Base-by-base conservation (phyloP, 1,284 basidiomycete species). In the Heimioporus punctisporus region DNA sequence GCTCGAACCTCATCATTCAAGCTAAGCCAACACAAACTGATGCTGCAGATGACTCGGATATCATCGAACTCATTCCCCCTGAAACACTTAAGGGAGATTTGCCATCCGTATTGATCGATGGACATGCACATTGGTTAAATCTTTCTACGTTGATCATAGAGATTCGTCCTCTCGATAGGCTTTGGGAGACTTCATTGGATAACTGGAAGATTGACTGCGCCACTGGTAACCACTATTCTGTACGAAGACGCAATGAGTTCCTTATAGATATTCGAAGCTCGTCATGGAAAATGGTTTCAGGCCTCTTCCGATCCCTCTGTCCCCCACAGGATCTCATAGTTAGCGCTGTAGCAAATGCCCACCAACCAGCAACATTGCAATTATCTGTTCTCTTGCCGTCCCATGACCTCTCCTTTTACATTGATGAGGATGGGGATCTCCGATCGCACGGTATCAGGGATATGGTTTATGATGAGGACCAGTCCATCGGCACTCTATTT, bases 41-140 rank as follows among this genome's bases (percentile, higher is more conserved):
- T 9, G 12, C n/a, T 27, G 34, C n/a, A n/a, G 12, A 54, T 45
- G 10, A 26, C 7, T 37, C 39, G 0, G 41, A 62, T 7, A 47
- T 64, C 5, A 61, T 70, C 19, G 70, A 80, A 46, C 57, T 80
- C 11, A 64, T 82, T 34, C 77, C 76, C 11, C 70, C 60, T 24
- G 39, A 51, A 8, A 56, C 57, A 19, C 58, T 81, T 21, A 23
- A n/a, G 4, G 56, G 58, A 0, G 80, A 81, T 56, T 49, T 82
- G 4, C 80, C 21, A 19, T 17, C 34, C 1, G 34, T 37, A 8
- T 37, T 37, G 34, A 37, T 37, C 15, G 34, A 37, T 17, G 15
- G 15, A 37, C 34, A 37, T 19, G 15, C 14, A 19, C 34, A 37
- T 37, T 37, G 34, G 34, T 19, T 37, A 19, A 37, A 37, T 37